Conservation (phyloP, 2,329 filamentous ascomycete genomes). For the Geosmithia flava region DNA sequence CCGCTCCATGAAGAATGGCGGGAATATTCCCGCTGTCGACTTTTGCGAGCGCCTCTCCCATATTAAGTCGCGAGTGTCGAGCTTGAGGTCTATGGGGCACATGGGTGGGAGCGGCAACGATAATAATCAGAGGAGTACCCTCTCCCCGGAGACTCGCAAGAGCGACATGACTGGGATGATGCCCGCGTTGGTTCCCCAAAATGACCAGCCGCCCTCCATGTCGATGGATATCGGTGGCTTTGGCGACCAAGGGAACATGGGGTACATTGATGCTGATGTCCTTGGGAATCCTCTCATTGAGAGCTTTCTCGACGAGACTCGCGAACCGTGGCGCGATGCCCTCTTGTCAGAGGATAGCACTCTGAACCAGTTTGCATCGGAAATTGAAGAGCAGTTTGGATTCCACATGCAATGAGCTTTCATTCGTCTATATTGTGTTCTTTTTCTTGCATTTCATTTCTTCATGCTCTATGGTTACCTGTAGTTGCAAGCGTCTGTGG, state of each 20-base stretch:
- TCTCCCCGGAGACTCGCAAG: background rate
- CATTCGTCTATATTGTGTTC: background rate
- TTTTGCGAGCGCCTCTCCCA: conserved; percentile 15
- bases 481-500: no score
- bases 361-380: conserved; percentile 11
- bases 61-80: conserved; percentile 8
- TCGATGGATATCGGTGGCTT: background rate
- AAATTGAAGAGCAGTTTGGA: conserved; percentile 11
- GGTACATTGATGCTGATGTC: conserved; percentile 10
- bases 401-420: conserved; percentile 2
- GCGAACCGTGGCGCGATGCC: conserved; percentile 11
- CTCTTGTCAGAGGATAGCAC: conserved; percentile 13
- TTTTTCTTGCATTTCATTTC: background rate
- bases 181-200: background rate
- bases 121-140: background rate
- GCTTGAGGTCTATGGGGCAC: conserved; percentile 5
- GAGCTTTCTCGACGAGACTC: conserved; percentile 13
- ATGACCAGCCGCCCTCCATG: background rate
- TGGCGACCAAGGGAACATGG: background rate
- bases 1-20: conserved; percentile 14
- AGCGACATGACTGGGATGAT: background rate
- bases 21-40: conserved; percentile 14
- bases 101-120: background rate
- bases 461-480: background rate
- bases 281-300: conserved; percentile 12